These are phyloP conservation scores for Fusarium staphyleae DNA, from an alignment of 2,329 filamentous ascomycete species.

Conservation along the genomic window DNA sequence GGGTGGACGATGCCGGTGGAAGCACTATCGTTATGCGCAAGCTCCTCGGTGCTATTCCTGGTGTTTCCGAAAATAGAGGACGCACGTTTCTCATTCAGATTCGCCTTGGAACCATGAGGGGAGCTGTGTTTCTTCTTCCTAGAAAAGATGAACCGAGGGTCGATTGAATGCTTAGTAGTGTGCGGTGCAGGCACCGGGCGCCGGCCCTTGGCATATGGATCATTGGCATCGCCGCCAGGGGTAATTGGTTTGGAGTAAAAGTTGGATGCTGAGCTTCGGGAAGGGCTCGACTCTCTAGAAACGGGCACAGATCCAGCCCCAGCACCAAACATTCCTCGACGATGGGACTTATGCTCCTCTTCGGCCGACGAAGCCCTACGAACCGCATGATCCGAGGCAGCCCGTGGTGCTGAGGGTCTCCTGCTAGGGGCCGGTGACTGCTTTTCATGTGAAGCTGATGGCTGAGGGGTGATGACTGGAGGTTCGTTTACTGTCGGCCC, in stretches of 20 bases:
- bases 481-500: conserved; percentile 50
- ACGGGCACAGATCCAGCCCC: conserved; percentile 62
- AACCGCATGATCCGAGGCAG: conserved; percentile 53
- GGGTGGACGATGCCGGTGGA: conserved; percentile 36
- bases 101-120: conserved; percentile 60
- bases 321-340: conserved; percentile 62
- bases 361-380: conserved; percentile 52
- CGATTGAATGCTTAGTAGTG: conserved; percentile 68
- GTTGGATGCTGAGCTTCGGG: conserved; percentile 66
- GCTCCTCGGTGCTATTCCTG: conserved; percentile 50
- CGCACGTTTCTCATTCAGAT: conserved; percentile 61
- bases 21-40: conserved; percentile 39
- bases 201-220: conserved; percentile 86
- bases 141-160: conserved; percentile 85
- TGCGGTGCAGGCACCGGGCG: conserved; percentile 73
- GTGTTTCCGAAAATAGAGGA: conserved; percentile 49
- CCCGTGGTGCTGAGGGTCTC: conserved; percentile 51
- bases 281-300: conserved; percentile 70
- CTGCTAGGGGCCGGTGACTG: conserved; percentile 52
- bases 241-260: conserved; percentile 78
- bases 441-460: conserved; percentile 64
- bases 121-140: conserved; percentile 73
- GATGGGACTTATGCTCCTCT: conserved; percentile 52
- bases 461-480: conserved; percentile 71
- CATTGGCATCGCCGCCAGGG: conserved; percentile 79